A percentile compares a stretch with the other conserved stretches of the same genome.
phyloP scores from a whole-genome alignment of 768 basidiomycete species.

The Rhizopogon rudus region DNA sequence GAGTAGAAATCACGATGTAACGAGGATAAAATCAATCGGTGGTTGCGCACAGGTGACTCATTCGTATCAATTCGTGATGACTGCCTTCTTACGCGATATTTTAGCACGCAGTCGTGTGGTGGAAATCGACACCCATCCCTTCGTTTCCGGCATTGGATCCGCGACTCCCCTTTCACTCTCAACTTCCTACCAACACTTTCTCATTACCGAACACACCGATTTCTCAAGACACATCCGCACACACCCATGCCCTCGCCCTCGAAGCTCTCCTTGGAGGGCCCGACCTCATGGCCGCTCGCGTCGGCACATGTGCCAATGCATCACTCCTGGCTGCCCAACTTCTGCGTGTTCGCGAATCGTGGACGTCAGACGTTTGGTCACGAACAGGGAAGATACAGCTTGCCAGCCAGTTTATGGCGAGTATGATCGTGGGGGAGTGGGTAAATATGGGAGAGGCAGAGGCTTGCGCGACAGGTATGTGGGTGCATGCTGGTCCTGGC shows the following conservation, averaged over 20 bases:
- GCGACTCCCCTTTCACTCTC: constrained; percentile 60
- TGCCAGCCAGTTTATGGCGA: constrained; percentile 71
- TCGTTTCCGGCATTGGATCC: constrained; percentile 72
- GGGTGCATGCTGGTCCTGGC: constrained; percentile 43
- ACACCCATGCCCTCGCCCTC: constrained; percentile 70
- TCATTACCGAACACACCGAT: constrained; percentile 71
- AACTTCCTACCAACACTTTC: constrained; percentile 63
- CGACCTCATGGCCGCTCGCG: constrained; percentile 69
- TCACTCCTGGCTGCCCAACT: constrained; percentile 74
- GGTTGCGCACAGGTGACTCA: constrained; percentile 65
- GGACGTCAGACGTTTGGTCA: constrained; percentile 73
- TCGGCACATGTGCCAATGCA: constrained; percentile 67
- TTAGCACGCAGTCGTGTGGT: constrained; percentile 78
- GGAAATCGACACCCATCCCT: constrained; percentile 74
- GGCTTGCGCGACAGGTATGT: constrained; percentile 75
- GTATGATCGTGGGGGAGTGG: constrained; percentile 68
- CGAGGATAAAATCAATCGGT: constrained; percentile 69
- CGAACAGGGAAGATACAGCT: constrained; percentile 73
- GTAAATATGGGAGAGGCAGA: constrained; percentile 70
- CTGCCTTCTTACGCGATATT: constrained; percentile 1
- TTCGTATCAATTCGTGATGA: constrained; percentile 10
- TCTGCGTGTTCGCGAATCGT: constrained; percentile 71
- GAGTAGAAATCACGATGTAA: constrained; percentile 61
- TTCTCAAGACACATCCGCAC: constrained; percentile 76
- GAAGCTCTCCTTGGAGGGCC: constrained; percentile 76